Evolutionary conservation across 371 early-diverging fungal genomes (phyloP).

Genomic region (Mortierella sp.): DNA sequence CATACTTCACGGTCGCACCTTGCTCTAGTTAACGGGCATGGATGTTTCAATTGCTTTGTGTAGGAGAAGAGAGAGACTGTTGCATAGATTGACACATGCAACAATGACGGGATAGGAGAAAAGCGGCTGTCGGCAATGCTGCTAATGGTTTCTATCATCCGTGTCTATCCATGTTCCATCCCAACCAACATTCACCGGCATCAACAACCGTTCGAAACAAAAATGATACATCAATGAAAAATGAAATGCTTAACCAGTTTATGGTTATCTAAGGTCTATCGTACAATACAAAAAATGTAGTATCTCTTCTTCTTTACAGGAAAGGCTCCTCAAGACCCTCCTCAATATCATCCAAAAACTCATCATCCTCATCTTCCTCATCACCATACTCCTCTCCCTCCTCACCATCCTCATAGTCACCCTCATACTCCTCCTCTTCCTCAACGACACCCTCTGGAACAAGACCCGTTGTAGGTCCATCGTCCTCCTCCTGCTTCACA

Average conservation of each 20-base stretch:
- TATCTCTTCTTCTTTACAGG: constrained; percentile 20
- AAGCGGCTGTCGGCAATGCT: no score
- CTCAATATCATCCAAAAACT: constrained; percentile 49
- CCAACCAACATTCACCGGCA: no score
- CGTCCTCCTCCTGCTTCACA: constrained; percentile 31
- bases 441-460: constrained; percentile 20
- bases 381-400: constrained; percentile 29
- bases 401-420: constrained; percentile 44
- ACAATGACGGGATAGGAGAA: no score
- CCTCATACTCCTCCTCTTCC: constrained; percentile 41
- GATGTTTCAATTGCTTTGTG: no score
- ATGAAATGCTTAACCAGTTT: constrained; percentile 7
- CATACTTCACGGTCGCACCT: no score
- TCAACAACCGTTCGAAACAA: not conserved
- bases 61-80: no score
- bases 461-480: not conserved
- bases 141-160: no score
- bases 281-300: not conserved
- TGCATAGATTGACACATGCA: no score
- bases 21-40: no score
- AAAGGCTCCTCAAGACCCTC: constrained; percentile 49
- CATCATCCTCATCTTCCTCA: constrained; percentile 49
- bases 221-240: not conserved
- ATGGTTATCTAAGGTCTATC: constrained; percentile 2
- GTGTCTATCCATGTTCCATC: no score